A percentile compares a stretch with the other conserved stretches of the same genome.
phyloP scores from a whole-genome alignment of 2,329 filamentous ascomycete species.

The Sporothrix variecibatus region DNA sequence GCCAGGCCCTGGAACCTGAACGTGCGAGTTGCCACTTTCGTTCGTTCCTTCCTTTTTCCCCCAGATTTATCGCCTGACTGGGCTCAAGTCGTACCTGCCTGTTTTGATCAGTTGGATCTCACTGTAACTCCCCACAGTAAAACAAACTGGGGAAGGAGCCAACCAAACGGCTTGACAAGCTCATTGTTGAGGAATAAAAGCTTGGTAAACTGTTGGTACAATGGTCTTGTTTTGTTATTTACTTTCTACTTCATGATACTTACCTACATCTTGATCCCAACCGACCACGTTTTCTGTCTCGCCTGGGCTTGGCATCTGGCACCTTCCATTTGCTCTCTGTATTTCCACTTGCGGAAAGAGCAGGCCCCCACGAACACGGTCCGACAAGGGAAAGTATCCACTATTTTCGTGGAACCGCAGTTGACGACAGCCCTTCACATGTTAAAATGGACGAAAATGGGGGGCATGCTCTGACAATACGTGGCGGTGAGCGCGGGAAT shows the following conservation, averaged over 20 bases:
- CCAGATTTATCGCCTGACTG: background rate
- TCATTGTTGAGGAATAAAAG: background rate
- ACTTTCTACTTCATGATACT: background rate
- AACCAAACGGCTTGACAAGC: background rate
- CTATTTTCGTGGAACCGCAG: background rate
- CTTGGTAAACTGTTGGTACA: background rate
- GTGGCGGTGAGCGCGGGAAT: slow-evolving; percentile 10
- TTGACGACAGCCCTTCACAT: slow-evolving; percentile 13
- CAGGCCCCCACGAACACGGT: slow-evolving; percentile 4
- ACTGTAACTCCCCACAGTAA: background rate
- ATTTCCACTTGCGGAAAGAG: slow-evolving; percentile 6
- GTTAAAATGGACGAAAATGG: background rate
- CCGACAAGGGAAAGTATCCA: background rate
- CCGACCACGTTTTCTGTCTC: background rate
- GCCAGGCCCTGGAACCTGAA: background rate
- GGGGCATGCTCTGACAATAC: background rate
- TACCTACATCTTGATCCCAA: background rate
- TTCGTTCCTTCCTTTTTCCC: background rate
- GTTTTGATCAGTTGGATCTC: background rate
- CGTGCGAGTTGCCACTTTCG: background rate
- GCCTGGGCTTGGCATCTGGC: background rate
- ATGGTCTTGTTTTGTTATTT: background rate
- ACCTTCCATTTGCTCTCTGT: background rate
- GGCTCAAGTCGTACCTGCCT: background rate
- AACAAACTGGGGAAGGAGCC: background rate